Base-by-base conservation (phyloP, 2,329 filamentous ascomycete genomes). In the Metarhizium robertsii region DNA sequence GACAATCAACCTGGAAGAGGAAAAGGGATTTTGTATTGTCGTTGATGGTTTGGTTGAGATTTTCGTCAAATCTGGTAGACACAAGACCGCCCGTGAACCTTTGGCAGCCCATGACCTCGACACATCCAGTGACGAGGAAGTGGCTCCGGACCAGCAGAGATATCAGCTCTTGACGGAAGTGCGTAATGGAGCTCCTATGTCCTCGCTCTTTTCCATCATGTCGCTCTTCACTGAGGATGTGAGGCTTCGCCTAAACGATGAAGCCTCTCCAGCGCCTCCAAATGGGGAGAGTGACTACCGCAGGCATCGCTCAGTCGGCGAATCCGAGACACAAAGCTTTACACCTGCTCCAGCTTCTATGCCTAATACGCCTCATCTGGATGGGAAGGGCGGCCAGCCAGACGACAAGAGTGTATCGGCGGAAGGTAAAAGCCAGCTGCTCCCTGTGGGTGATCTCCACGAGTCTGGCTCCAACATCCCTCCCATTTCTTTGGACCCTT, bases 101-200 rank as follows among this genome's bases (percentile, higher is more conserved):
- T 34, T 43, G 7, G 80, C 45, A 75, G 58, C 57, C 14, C 61
- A 64, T 16, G 65, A 62, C 32, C 42, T 67, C 42, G 66, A 74
- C 66, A 67, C 73, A 53, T 81, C 81, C 4, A 80, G 80, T 57
- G 87, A 88, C n/a, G 87, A 90, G n/a, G 86, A 87, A 32, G 75
- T 78, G 36, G 71, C 79, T 5, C 81, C 82, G 40, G 81, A 80
- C 7, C 85, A 89, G 55, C 91, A 96, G 67, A 89, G 87, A 36
- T 99, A 99, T 65, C 94, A 97, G 68, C 79, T 99, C 43, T 77
- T 99, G 54, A 99, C 94, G 0, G 95, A 99, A 71, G 92, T 99
- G 53, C 95, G 94, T 65, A 99, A 99, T 64, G 94, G 94, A 14
- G 92, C 94, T 1, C 92, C 95, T 1, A 96, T 99, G 92, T 99